Conservation (phyloP, 768 basidiomycete species). For the Boletus eberwhitei region DNA sequence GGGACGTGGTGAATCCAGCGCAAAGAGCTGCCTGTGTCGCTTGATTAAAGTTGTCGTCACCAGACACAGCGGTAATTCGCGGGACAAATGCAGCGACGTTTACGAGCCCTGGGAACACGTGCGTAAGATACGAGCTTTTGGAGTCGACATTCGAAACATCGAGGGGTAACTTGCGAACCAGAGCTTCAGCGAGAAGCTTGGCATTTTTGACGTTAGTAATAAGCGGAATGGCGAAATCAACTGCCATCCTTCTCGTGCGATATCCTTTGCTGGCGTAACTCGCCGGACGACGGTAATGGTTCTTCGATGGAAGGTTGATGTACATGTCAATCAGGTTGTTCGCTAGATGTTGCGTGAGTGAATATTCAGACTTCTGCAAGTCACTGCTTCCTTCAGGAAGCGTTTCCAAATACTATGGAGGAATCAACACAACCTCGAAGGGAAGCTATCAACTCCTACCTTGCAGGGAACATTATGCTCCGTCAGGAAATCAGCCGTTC, state of each 20-base stretch:
- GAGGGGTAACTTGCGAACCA: constrained; percentile 84
- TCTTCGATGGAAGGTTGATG: constrained; percentile 98
- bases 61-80: constrained; percentile 48
- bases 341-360: constrained; percentile 91
- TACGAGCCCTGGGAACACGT: constrained; percentile 88
- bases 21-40: constrained; percentile 81
- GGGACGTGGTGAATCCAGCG: constrained; percentile 84
- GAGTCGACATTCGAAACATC: constrained; percentile 89
- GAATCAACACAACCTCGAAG: constrained; percentile 1
- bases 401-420: constrained; percentile 78
- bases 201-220: constrained; percentile 99
- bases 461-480: constrained; percentile 98
- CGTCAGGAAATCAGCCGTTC: constrained; percentile 95
- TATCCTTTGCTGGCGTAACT: constrained; percentile 98
- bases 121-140: constrained; percentile 90
- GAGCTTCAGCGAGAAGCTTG: constrained; percentile 91
- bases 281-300: constrained; percentile 94
- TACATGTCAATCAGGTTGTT: constrained; percentile 99
- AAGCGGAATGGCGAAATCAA: constrained; percentile 95
- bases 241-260: constrained; percentile 95
- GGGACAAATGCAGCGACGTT: constrained; percentile 89
- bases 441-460: constrained; percentile 37
- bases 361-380: constrained; percentile 95
- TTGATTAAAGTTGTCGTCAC: constrained; percentile 52
- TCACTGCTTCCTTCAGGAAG: constrained; percentile 71